Conservation (phyloP, 2,329 filamentous ascomycete species). For the Arthroderma sp. region DNA sequence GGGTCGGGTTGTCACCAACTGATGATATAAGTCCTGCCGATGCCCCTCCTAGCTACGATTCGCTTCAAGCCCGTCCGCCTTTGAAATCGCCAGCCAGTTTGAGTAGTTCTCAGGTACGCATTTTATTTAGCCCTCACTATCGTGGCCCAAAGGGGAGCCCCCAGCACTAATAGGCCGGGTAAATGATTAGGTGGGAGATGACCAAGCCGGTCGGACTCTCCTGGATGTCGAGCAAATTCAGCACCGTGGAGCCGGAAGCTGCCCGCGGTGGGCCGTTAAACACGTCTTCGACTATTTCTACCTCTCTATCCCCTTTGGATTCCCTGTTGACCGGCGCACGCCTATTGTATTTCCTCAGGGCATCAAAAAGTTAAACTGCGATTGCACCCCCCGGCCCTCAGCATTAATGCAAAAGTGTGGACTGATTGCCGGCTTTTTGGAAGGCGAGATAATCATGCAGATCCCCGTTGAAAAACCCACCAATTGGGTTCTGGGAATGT, state of each 20-base stretch:
- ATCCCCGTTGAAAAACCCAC: background rate
- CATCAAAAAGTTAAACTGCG: background rate
- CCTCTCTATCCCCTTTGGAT: background rate
- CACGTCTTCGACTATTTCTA: background rate
- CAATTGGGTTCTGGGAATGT: background rate
- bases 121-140: no score
- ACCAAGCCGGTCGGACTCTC: no score
- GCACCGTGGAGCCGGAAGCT: background rate
- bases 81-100: no score
- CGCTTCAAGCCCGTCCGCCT: no score
- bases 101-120: no score
- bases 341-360: background rate
- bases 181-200: no score
- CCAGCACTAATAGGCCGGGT: no score
- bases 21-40: no score
- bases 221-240: background rate
- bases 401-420: background rate
- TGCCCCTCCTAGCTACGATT: no score
- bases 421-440: background rate
- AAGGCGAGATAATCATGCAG: background rate
- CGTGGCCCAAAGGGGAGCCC: no score
- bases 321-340: no score
- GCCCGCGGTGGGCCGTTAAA: background rate
- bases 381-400: background rate
- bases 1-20: no score